Conservation (phyloP, 1,284 basidiomycete species). For the Marasmius sp. region DNA sequence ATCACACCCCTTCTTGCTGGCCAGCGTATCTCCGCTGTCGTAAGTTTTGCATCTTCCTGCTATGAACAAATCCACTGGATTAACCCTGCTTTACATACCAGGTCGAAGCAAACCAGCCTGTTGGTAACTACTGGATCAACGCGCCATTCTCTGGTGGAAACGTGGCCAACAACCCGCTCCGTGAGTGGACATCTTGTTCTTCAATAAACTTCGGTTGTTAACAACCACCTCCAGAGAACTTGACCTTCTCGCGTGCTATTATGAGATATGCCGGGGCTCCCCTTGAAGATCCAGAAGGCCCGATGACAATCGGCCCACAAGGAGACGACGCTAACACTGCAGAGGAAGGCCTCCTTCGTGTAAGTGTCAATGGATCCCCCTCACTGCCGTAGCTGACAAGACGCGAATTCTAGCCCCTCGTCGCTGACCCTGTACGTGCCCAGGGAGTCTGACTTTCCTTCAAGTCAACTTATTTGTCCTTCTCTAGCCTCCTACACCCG, state of each 20-base stretch:
- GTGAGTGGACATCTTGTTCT: background rate
- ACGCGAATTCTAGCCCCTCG: background rate
- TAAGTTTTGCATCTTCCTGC: background rate
- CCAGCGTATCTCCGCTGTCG: conserved; percentile 28
- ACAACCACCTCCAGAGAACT: conserved; percentile 1
- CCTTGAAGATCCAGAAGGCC: conserved; percentile 25
- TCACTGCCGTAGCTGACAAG: background rate
- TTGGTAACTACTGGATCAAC: conserved; percentile 31
- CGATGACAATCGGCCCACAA: background rate
- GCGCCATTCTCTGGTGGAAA: conserved; percentile 8
- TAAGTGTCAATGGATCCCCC: background rate
- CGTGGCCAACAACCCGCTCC: conserved; percentile 7
- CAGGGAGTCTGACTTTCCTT: conserved; percentile 23
- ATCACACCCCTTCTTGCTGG: conserved; percentile 23
- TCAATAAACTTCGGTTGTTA: background rate
- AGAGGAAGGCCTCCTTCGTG: background rate
- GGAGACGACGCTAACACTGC: too few relatives aligned
- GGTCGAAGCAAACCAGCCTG: conserved; percentile 25
- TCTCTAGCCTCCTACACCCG: conserved; percentile 2
- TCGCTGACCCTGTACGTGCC: background rate
- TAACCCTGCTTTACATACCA: background rate
- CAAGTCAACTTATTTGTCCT: conserved; percentile 18
- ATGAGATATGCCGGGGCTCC: conserved; percentile 35
- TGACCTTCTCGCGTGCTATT: conserved; percentile 24
- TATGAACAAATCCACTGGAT: too few relatives aligned